A percentile compares a stretch with the other conserved stretches of the same genome.
Evolutionary conservation across 164 flowering plant genomes (phyloP).

Genomic region (Stephania yunnanensis): DNA sequence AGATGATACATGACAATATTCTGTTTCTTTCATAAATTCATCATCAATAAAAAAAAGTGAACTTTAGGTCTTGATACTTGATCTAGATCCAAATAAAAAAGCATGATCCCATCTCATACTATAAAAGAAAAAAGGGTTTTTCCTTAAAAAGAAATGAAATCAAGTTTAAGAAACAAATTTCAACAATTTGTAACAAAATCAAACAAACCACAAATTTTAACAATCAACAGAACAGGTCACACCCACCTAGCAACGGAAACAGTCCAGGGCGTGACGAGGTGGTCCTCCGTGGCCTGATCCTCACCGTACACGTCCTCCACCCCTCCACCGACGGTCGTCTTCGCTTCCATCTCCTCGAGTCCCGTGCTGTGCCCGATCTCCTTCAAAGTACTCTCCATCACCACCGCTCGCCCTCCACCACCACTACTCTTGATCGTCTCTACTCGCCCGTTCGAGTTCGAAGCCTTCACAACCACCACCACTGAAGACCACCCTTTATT

Average conservation of each 20-base stretch:
- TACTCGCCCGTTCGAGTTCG: constrained; percentile 3
- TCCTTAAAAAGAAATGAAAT: neutral
- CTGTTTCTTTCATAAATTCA: neutral
- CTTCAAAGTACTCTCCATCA: constrained; percentile 21
- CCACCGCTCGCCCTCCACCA: neutral
- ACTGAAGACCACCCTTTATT: neutral
- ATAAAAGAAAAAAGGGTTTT: neutral
- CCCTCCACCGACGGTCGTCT: constrained; percentile 57
- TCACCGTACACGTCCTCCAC: constrained; percentile 66
- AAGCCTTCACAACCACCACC: constrained; percentile 19
- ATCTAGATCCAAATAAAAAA: neutral
- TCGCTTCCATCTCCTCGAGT: constrained; percentile 33
- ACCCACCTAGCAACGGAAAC: constrained; percentile 27
- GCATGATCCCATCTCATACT: neutral
- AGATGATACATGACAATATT: neutral
- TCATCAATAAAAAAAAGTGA: neutral
- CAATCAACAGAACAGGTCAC: neutral
- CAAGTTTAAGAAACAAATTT: too few relatives aligned
- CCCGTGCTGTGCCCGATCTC: constrained; percentile 26
- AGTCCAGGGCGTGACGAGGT: constrained; percentile 70
- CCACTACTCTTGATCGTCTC: neutral
- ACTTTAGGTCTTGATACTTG: neutral
- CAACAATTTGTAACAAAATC: neutral
- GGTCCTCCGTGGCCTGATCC: constrained; percentile 66
- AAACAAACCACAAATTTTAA: neutral